Conservation (phyloP, 2,329 filamentous ascomycete genomes). For the Talaromyces islandicus region DNA sequence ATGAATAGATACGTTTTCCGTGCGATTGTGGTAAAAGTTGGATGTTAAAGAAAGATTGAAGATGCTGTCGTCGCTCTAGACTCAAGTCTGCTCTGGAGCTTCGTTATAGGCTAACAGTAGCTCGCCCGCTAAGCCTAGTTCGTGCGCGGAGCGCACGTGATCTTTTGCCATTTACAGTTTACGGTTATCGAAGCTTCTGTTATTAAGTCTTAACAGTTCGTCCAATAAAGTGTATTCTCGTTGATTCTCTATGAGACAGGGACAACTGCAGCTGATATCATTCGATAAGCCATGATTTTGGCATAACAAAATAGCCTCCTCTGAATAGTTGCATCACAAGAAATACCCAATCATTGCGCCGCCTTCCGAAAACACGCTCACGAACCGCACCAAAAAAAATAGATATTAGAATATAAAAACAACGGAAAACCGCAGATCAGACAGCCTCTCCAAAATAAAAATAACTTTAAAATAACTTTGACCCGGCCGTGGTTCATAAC, state of each 20-base stretch:
- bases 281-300: not conserved
- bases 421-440: not conserved
- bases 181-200: not conserved
- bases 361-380: not conserved
- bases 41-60: not conserved
- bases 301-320: not conserved
- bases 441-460: not conserved
- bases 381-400: not conserved
- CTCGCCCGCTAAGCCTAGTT: not conserved
- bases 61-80: not conserved
- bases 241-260: not conserved
- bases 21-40: not conserved
- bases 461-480: not conserved
- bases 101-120: not conserved
- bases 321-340: not conserved
- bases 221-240: not conserved
- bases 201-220: not conserved
- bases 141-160: not conserved
- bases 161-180: not conserved
- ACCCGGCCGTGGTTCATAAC: not conserved
- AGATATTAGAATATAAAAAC: not conserved
- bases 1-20: not conserved
- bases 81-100: not conserved
- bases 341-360: not conserved
- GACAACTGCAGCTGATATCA: slow-evolving; percentile 1